Evolutionary conservation across 768 basidiomycete species (phyloP).

Genomic region (Omphalotus guepiniiformis): DNA sequence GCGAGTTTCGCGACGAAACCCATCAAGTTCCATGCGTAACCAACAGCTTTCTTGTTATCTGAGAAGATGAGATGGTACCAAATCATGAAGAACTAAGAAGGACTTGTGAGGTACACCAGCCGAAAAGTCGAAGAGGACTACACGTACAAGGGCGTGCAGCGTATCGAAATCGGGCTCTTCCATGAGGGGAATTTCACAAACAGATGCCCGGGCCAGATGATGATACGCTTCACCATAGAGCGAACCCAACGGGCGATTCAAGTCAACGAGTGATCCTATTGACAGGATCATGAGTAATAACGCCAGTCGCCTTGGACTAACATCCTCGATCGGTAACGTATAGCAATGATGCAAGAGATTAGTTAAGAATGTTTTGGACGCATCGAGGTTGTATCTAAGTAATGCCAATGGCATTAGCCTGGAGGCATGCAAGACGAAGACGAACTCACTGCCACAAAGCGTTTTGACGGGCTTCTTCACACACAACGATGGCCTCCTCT

Average conservation of each 20-base stretch:
- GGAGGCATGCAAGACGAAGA: not conserved
- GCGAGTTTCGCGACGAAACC: slow-evolving; percentile 71
- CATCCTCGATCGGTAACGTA: slow-evolving; percentile 50
- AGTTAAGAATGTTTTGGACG: slow-evolving; percentile 65
- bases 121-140: slow-evolving; percentile 7
- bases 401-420: not conserved
- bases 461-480: slow-evolving; percentile 60
- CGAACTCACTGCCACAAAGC: slow-evolving; percentile 68
- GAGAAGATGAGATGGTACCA: slow-evolving; percentile 75
- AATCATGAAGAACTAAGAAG: slow-evolving; percentile 69
- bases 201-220: slow-evolving; percentile 60
- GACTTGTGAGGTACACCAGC: slow-evolving; percentile 14
- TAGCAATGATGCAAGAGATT: slow-evolving; percentile 70
- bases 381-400: slow-evolving; percentile 60
- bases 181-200: slow-evolving; percentile 72
- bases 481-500: slow-evolving; percentile 54
- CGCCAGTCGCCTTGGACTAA: slow-evolving; percentile 64
- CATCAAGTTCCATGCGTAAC: slow-evolving; percentile 75
- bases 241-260: slow-evolving; percentile 50
- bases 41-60: slow-evolving; percentile 66
- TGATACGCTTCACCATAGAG: slow-evolving; percentile 61
- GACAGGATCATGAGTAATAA: slow-evolving; percentile 70
- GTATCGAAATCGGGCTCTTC: slow-evolving; percentile 73
- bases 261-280: slow-evolving; percentile 66
- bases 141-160: slow-evolving; percentile 57